Evolutionary conservation across 495 filamentous ascomycete genomes (phyloP).

Genomic region (Aspergillus coremiiformis): DNA sequence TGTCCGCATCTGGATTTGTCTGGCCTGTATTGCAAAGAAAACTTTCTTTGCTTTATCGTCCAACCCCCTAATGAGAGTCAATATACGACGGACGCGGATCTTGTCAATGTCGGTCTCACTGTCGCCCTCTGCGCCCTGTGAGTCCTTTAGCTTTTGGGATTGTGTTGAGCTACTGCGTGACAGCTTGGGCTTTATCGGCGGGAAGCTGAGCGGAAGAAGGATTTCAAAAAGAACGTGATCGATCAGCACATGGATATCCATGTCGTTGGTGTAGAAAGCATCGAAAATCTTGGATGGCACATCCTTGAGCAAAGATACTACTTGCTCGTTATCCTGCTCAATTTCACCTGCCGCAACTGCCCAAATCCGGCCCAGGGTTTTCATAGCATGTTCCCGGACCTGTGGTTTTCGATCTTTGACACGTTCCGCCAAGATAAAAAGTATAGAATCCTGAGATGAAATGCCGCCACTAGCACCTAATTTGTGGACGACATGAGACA

Average conservation of each 20-base stretch:
- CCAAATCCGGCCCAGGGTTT: conserved; percentile 77
- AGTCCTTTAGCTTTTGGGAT: conserved; percentile 51
- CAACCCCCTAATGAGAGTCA: conserved; percentile 70
- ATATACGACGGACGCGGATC: conserved; percentile 75
- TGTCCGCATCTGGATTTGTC: conserved; percentile 62
- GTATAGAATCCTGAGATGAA: conserved; percentile 57
- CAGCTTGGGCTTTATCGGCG: conserved; percentile 66
- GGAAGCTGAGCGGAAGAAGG: conserved; percentile 77
- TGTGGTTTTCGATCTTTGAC: conserved; percentile 77
- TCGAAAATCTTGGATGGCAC: conserved; percentile 83
- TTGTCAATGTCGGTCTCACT: conserved; percentile 65
- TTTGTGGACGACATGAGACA: conserved; percentile 72
- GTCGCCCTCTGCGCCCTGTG: conserved; percentile 39
- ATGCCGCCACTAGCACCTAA: conserved; percentile 68
- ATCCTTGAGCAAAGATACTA: conserved; percentile 61
- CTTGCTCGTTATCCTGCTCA: conserved; percentile 68
- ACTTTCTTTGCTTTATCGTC: conserved; percentile 75
- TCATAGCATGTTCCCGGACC: conserved; percentile 81
- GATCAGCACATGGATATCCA: conserved; percentile 72
- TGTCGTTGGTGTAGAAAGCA: conserved; percentile 84
- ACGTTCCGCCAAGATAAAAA: conserved; percentile 76
- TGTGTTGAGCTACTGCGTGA: conserved; percentile 51
- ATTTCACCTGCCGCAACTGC: conserved; percentile 84
- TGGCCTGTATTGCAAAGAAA: conserved; percentile 77
- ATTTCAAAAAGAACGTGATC: conserved; percentile 83